Conservation (phyloP, 2,329 filamentous ascomycete genomes). For the Leptographium procerum region DNA sequence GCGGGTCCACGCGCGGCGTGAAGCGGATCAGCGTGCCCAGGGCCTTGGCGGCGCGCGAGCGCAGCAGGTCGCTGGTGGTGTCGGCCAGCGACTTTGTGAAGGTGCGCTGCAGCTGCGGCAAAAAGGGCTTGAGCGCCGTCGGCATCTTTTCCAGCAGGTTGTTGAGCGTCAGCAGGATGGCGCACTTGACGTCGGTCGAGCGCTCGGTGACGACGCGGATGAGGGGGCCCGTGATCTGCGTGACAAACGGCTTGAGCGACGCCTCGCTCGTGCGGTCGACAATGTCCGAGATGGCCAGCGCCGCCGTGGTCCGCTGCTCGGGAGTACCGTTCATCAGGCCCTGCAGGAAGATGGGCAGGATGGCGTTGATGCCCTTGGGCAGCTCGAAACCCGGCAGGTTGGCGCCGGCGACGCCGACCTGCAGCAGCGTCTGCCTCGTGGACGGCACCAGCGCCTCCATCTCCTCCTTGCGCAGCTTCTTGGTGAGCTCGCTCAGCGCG, state of each 20-base stretch:
- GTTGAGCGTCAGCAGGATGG: constrained; percentile 87
- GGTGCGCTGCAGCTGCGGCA: constrained; percentile 90
- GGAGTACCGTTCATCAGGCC: constrained; percentile 92
- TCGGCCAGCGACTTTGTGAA: constrained; percentile 95
- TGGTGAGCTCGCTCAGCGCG: constrained; percentile 77
- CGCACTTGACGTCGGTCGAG: constrained; percentile 90
- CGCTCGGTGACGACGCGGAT: constrained; percentile 97
- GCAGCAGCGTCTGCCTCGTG: constrained; percentile 73
- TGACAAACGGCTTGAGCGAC: constrained; percentile 86
- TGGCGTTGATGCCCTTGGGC: constrained; percentile 93
- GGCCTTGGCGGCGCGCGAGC: constrained; percentile 83
- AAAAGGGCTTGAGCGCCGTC: constrained; percentile 85
- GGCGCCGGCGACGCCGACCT: constrained; percentile 77
- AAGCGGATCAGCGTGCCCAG: constrained; percentile 91
- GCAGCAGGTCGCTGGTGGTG: constrained; percentile 76
- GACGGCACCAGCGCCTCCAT: constrained; percentile 89
- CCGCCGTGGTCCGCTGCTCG: constrained; percentile 85
- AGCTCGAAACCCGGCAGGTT: constrained; percentile 80
- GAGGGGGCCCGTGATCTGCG: constrained; percentile 91
- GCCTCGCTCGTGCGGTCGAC: constrained; percentile 84
- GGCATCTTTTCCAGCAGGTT: constrained; percentile 96
- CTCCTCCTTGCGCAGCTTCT: constrained; percentile 86
- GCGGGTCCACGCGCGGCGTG: constrained; percentile 86
- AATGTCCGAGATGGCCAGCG: constrained; percentile 88
- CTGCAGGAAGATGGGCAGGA: constrained; percentile 93